Base-by-base conservation (phyloP, 2,329 filamentous ascomycete genomes). In the Scedosporium dehoogii region DNA sequence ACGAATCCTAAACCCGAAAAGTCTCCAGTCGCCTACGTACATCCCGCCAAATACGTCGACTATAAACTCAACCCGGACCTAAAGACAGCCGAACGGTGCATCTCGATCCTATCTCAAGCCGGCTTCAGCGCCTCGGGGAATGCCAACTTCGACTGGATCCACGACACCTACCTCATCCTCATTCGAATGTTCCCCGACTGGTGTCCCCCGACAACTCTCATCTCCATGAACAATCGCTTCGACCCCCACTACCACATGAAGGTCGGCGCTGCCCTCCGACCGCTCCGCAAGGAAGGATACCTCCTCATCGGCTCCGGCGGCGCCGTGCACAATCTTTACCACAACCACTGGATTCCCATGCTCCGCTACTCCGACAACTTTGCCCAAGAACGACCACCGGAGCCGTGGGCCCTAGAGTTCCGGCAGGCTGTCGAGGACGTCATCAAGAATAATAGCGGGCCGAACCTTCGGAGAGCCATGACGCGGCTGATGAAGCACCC, bases 401-500 rank as follows among this genome's bases (percentile, higher is more conserved):
- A 61, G 27, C 72, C 75, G 0, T 84, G 82, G 76, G 82, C 85
- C 18, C 70, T 89, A 57, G 85, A 88, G 68, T 89, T 89, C 68
- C 75, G 86, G 6, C 85, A 89, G 72, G 80, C 80, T 6, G 79
- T 88, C 2, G 81, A 87, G 65, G 85, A 88, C 70, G 81, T 80
- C 0, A 75, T 88, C 46, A 64, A 59, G 61, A 65, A 67, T 4
- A 66, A 68, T 27, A 74, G 76, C 1, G 85, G 85, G 0, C 84
- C 84, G 5, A 70, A 72, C 27, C 69, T 88, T 58, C 72, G 84
- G 2, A 75, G 81, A 2, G 81, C 78, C 0, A 76, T 86, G 61
- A 84, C 83, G 2, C 76, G 85, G 33, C 69, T 89, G 67, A 88
- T 89, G 85, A 88, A 89, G 74, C 83, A 88, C 68, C 85, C 86